These are phyloP conservation scores for Sanghuangporus baumii DNA, from an alignment of 1,284 basidiomycete genomes.

Conservation along the genomic window DNA sequence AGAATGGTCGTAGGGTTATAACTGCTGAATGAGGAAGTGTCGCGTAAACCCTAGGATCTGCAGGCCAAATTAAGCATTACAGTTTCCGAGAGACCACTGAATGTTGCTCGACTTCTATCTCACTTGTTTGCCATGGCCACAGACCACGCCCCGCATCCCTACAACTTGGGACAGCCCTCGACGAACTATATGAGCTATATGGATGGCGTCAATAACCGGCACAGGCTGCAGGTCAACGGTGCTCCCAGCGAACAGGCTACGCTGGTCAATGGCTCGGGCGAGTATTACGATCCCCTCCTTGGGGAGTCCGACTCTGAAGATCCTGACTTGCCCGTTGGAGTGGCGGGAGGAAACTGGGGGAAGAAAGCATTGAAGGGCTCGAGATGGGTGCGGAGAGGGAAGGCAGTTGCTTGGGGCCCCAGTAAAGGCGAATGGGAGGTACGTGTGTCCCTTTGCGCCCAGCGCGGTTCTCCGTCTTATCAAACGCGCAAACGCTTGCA, in stretches of 20 bases:
- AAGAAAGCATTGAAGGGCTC: slow-evolving; percentile 62
- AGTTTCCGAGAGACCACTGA: neutral
- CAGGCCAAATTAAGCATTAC: neutral
- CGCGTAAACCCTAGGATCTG: neutral
- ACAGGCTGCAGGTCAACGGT: neutral
- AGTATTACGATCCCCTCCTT: slow-evolving; percentile 73
- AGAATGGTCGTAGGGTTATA: neutral
- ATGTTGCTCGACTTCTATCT: neutral
- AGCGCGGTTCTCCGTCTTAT: slow-evolving; percentile 4
- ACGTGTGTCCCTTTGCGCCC: slow-evolving; percentile 24
- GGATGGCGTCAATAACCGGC: slow-evolving; percentile 12
- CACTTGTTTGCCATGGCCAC: slow-evolving; percentile 20
- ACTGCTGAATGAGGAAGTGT: neutral
- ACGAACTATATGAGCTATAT: slow-evolving; percentile 19
- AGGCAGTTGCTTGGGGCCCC: slow-evolving; percentile 74
- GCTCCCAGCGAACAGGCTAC: neutral
- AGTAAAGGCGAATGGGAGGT: slow-evolving; percentile 80
- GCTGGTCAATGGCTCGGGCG: slow-evolving; percentile 26
- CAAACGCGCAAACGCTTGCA: slow-evolving; percentile 26
- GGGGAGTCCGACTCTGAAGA: slow-evolving; percentile 52
- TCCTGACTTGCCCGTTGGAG: slow-evolving; percentile 41
- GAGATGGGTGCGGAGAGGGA: slow-evolving; percentile 71
- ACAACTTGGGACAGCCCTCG: slow-evolving; percentile 27
- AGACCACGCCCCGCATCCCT: slow-evolving; percentile 21
- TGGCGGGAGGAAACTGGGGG: slow-evolving; percentile 71